These are phyloP conservation scores for Auriculariales sp. DNA, from an alignment of 768 basidiomycete genomes.

Conservation along the genomic window DNA sequence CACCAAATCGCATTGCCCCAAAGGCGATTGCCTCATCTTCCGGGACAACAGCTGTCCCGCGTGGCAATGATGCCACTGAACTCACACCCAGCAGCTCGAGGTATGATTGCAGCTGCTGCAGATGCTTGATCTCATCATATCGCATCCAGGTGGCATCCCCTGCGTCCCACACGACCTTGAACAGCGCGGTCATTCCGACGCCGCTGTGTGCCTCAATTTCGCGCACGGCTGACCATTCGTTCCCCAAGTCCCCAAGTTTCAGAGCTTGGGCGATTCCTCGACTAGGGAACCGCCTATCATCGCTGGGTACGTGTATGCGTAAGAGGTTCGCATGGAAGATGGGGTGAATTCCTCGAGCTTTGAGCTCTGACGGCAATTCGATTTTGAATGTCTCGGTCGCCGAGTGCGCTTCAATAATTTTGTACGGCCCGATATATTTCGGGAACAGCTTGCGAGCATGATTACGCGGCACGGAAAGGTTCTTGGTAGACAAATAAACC, in stretches of 20 bases:
- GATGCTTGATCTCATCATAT: slow-evolving; percentile 10
- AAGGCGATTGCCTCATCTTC: not conserved
- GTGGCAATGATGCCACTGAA: not conserved
- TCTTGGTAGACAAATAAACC: slow-evolving; percentile 22
- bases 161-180: slow-evolving; percentile 20
- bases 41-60: not conserved
- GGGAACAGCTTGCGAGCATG: slow-evolving; percentile 19
- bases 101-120: slow-evolving; percentile 15
- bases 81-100: slow-evolving; percentile 15
- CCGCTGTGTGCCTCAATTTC: slow-evolving; percentile 15
- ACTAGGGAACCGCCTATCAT: slow-evolving; percentile 19
- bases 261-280: slow-evolving; percentile 12
- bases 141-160: slow-evolving; percentile 23
- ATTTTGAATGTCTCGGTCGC: slow-evolving; percentile 12
- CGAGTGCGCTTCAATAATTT: slow-evolving; percentile 8
- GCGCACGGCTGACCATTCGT: slow-evolving; percentile 17
- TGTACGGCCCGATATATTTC: slow-evolving; percentile 22
- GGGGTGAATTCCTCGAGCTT: slow-evolving; percentile 13
- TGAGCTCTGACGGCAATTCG: slow-evolving; percentile 15
- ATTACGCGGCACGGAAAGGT: slow-evolving; percentile 18
- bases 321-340: slow-evolving; percentile 21
- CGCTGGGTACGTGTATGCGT: slow-evolving; percentile 18
- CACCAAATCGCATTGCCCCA: no score
- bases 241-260: slow-evolving; percentile 10
- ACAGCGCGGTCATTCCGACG: slow-evolving; percentile 11